Evolutionary conservation across 106 monocot genomes (phyloP).

Genomic region (Platanthera guangdongensis): DNA sequence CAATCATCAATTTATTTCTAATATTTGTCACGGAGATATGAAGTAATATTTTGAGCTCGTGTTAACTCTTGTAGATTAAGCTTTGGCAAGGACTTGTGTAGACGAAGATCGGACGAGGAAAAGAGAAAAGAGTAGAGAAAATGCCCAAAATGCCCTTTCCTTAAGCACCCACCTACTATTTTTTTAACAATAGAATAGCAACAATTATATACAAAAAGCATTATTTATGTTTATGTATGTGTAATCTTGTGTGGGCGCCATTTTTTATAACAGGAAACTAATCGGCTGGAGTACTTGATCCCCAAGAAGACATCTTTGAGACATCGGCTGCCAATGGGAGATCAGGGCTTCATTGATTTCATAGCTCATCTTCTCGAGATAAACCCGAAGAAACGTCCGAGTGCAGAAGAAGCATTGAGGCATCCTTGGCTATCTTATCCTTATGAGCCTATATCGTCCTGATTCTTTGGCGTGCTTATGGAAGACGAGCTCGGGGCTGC

Average conservation of each 20-base stretch:
- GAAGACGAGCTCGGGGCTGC: not conserved
- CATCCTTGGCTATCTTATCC: conserved; percentile 95
- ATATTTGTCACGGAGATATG: no score
- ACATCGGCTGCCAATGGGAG: conserved; percentile 90
- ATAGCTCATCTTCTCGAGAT: conserved; percentile 77
- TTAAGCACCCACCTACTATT: no score
- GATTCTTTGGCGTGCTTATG: not conserved
- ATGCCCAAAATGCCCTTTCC: no score
- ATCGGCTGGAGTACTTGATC: conserved; percentile 83
- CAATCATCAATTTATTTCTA: no score
- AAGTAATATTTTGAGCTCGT: no score
- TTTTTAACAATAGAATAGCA: no score
- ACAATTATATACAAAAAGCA: no score
- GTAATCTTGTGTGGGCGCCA: not conserved
- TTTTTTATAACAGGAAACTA: conserved; percentile 53
- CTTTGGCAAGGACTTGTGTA: no score
- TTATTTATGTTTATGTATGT: no score
- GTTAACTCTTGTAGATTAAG: no score
- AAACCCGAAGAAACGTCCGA: conserved; percentile 87
- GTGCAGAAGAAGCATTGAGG: conserved; percentile 70
- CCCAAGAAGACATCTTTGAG: conserved; percentile 89
- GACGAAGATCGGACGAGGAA: no score
- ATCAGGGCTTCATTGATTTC: conserved; percentile 91
- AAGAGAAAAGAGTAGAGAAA: no score
- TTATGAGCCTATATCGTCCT: conserved; percentile 98